A percentile compares a stretch with the other conserved stretches of the same genome.
Evolutionary conservation across 1,139 yeast species (phyloP).

Genomic region (Taphrina sp.): DNA sequence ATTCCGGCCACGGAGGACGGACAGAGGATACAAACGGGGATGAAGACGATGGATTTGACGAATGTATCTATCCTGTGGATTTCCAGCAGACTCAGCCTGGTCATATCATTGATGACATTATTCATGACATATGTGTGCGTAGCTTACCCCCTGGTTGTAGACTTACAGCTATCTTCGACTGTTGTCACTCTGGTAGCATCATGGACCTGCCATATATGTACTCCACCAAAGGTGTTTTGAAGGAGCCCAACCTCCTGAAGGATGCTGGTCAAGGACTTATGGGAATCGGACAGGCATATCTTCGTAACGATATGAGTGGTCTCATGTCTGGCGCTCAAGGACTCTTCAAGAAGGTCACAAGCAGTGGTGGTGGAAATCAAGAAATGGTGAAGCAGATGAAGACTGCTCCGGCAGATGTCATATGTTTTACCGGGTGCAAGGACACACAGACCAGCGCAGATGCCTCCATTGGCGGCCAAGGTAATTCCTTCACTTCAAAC

Average conservation of each 20-base stretch:
- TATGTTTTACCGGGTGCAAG: slow-evolving; percentile 66
- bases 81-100: slow-evolving; percentile 60
- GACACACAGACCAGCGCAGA: slow-evolving; percentile 32
- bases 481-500: slow-evolving; percentile 58
- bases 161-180: slow-evolving; percentile 77
- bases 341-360: slow-evolving; percentile 52
- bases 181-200: slow-evolving; percentile 92
- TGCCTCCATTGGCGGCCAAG: slow-evolving; percentile 44
- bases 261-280: slow-evolving; percentile 80
- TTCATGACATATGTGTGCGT: slow-evolving; percentile 75
- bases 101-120: slow-evolving; percentile 75
- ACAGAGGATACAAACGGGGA: slow-evolving; percentile 80
- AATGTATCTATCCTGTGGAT: slow-evolving; percentile 88
- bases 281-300: slow-evolving; percentile 68
- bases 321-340: slow-evolving; percentile 53
- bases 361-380: slow-evolving; percentile 45
- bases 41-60: slow-evolving; percentile 87
- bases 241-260: slow-evolving; percentile 83
- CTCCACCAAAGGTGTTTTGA: slow-evolving; percentile 84
- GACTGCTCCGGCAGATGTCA: slow-evolving; percentile 84
- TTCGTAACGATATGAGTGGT: slow-evolving; percentile 64
- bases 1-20: slow-evolving; percentile 93
- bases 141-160: slow-evolving; percentile 80
- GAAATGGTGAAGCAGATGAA: slow-evolving; percentile 56
- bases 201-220: slow-evolving; percentile 85